Evolutionary conservation across 2,329 filamentous ascomycete species (phyloP).

Genomic region (Colletotrichum orchidophilum): DNA sequence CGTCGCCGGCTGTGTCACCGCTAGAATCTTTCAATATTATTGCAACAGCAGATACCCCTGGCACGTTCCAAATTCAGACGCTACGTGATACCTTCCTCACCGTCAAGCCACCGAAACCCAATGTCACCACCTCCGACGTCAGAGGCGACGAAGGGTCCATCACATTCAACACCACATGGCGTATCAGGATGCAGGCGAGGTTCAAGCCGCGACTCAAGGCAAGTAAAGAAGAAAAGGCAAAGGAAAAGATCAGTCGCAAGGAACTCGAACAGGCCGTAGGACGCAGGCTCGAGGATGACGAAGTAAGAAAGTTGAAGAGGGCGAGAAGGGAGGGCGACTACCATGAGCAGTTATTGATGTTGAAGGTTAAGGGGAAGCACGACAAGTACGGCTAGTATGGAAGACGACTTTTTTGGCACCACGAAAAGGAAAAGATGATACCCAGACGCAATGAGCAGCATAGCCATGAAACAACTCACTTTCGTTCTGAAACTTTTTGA

Average conservation of each 20-base stretch:
- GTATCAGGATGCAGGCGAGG: constrained; percentile 92
- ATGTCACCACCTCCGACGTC: constrained; percentile 67
- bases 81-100: constrained; percentile 76
- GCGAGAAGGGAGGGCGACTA: constrained; percentile 89
- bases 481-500: neutral
- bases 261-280: constrained; percentile 87
- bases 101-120: constrained; percentile 62
- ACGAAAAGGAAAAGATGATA: constrained; percentile 18
- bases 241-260: constrained; percentile 84
- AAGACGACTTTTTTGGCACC: neutral
- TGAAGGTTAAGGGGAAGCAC: constrained; percentile 93
- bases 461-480: neutral
- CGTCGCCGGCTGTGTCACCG: constrained; percentile 81
- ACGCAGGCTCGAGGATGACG: constrained; percentile 80
- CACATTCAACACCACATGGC: constrained; percentile 75
- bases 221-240: constrained; percentile 83
- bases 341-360: constrained; percentile 84
- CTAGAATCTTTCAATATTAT: constrained; percentile 84
- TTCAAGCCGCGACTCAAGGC: constrained; percentile 89
- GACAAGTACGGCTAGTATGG: constrained; percentile 73
- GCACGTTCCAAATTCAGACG: constrained; percentile 80
- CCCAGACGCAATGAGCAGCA: constrained; percentile 14
- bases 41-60: constrained; percentile 69
- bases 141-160: constrained; percentile 78
- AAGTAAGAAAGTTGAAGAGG: constrained; percentile 84